Evolutionary conservation across 1,284 basidiomycete genomes (phyloP).

Genomic region (Ganoderma multipileum): DNA sequence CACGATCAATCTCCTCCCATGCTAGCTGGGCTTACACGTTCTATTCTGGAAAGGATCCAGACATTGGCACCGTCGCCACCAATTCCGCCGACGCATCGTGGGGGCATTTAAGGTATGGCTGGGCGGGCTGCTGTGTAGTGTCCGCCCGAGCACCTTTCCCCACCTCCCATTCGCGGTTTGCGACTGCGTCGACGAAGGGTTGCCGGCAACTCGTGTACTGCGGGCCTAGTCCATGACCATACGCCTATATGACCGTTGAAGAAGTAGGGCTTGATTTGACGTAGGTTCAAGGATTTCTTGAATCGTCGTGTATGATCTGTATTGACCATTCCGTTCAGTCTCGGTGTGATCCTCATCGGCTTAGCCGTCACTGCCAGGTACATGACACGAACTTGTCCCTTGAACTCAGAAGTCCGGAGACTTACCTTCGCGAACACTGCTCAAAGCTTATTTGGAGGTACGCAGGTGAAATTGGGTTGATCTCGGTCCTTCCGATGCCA

Average conservation of each 20-base stretch:
- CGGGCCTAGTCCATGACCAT: not conserved
- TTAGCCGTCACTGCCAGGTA: slow-evolving; percentile 12
- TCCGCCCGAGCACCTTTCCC: not conserved
- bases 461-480: not conserved
- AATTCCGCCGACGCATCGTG: not conserved
- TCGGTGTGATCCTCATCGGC: slow-evolving; percentile 6
- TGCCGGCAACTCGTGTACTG: not conserved
- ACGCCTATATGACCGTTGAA: not conserved
- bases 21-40: not conserved
- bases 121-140: not conserved
- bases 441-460: slow-evolving; percentile 6
- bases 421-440: not conserved
- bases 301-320: not conserved
- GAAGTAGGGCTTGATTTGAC: not conserved
- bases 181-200: not conserved
- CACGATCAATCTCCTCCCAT: not conserved
- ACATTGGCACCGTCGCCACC: not conserved
- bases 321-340: not conserved
- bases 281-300: not conserved
- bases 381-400: not conserved
- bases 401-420: not conserved
- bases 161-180: not conserved
- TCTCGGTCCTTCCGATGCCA: not conserved
- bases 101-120: not conserved
- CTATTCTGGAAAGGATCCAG: not conserved